A percentile compares a stretch with the other conserved stretches of the same genome.
These are phyloP conservation scores for Cyathus olla DNA, from an alignment of 1,284 basidiomycete species.

Conservation along the genomic window DNA sequence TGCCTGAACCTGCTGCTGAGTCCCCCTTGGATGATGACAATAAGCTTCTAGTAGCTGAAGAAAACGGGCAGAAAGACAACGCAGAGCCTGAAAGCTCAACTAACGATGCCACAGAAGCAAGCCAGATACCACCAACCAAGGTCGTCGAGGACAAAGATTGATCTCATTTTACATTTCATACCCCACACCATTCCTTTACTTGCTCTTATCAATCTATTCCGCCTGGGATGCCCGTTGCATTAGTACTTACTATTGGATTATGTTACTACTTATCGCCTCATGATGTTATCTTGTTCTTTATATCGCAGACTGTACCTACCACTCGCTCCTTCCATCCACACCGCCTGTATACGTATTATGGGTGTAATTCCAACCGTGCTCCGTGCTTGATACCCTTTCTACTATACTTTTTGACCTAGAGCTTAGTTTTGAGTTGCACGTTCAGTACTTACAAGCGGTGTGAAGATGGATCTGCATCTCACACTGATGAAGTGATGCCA, in stretches of 20 bases:
- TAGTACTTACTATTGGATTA: background rate
- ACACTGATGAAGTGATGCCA: no score
- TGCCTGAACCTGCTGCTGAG: background rate
- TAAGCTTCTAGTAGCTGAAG: background rate
- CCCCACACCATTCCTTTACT: background rate
- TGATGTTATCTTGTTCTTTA: background rate
- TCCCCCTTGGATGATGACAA: background rate
- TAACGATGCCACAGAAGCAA: background rate
- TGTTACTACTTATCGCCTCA: background rate
- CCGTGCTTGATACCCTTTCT: background rate
- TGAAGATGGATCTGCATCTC: no score
- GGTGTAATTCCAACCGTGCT: constrained; percentile 2
- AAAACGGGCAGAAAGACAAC: background rate
- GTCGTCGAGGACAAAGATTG: background rate
- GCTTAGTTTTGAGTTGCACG: no score
- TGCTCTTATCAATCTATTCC: background rate
- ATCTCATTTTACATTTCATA: background rate
- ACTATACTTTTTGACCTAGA: no score
- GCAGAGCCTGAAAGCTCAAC: background rate
- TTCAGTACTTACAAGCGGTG: no score
- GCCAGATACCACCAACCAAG: background rate
- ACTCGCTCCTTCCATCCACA: background rate
- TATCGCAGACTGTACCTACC: background rate
- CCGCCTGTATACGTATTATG: constrained; percentile 2
- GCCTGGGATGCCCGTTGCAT: background rate